Evolutionary conservation across 2,329 filamentous ascomycete genomes (phyloP).

Genomic region (Cladosporium sp.): DNA sequence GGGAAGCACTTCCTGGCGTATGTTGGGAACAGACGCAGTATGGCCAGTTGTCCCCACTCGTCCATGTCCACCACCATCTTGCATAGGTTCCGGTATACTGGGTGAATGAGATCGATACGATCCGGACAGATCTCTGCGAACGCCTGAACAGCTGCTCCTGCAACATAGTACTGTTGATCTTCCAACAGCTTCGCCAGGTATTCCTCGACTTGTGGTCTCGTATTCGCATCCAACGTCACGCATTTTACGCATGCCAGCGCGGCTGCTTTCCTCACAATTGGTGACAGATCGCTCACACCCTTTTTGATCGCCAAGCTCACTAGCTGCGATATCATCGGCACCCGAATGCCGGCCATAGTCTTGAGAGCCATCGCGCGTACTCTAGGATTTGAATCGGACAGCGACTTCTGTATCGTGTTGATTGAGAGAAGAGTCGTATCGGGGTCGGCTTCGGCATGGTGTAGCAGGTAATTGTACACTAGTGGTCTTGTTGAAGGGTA

Average conservation of each 20-base stretch:
- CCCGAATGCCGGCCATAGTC: constrained; percentile 95
- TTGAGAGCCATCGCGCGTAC: constrained; percentile 86
- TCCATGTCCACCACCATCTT: constrained; percentile 98
- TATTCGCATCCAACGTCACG: constrained; percentile 80
- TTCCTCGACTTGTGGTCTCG: constrained; percentile 76
- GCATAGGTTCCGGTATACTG: constrained; percentile 77
- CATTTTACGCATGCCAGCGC: constrained; percentile 94
- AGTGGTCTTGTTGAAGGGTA: constrained; percentile 96
- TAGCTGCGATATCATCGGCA: constrained; percentile 96
- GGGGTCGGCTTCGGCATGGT: constrained; percentile 92
- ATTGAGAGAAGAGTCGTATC: constrained; percentile 93
- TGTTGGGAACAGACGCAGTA: constrained; percentile 70
- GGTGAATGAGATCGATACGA: constrained; percentile 79
- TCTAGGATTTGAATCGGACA: constrained; percentile 86
- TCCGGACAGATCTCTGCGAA: constrained; percentile 88
- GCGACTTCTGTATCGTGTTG: constrained; percentile 97
- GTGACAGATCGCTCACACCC: constrained; percentile 87
- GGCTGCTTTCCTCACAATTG: constrained; percentile 85
- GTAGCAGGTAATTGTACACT: constrained; percentile 95
- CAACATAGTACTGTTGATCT: constrained; percentile 95
- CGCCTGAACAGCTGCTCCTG: constrained; percentile 81
- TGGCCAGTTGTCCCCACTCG: constrained; percentile 90
- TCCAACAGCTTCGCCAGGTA: constrained; percentile 72
- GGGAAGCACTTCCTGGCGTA: constrained; percentile 90
- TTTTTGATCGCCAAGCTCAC: constrained; percentile 94